Base-by-base conservation (phyloP, 2,329 filamentous ascomycete species). In the Myriosclerotinia scirpicola region DNA sequence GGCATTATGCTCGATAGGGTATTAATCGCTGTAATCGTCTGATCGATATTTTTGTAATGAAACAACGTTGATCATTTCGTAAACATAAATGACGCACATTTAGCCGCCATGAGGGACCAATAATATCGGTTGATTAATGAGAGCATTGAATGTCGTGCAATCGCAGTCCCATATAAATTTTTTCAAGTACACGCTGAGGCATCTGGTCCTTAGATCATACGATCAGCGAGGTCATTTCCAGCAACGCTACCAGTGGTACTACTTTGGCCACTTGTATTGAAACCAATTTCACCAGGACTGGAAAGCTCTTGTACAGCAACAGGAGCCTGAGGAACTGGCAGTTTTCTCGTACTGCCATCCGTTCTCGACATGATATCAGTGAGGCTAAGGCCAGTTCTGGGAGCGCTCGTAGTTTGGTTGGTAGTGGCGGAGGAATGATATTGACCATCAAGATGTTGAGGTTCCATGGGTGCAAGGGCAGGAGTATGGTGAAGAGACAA, bases 341-440 rank as follows among this genome's bases (percentile, higher is more conserved):
- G 83, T 79, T 98, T 98, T 73, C 94, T 84, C 80, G 95, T 91
- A 34, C 90, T 90, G 48, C 92, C 92, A 70, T 97, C 93, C 1
- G 92, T 86, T 72, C 90, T 89, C 75, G 90, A 92, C 81, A 98
- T 95, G 75, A 98, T 98, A 77, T 98, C 94, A 67, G 89, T 91
- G 73, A 98, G 89, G 50, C 92, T 90, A 67, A 96, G 86, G 52
- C 93, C 93, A 66, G 83, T 85, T 72, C 85, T 79, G 71, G 83
- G 64, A n/a, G 70, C 70, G 26, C 68, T 72, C 4, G 72, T 72
- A 4, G 84, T 79, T 70, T 85, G 82, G 56, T 20, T 36, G 44
- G 82, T 79, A 65, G 86, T 48, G 30, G 82, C 79, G 63, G 86
- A 77, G 38, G 83, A 83, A 65, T 88, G 70, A 56, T 75, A 75